Base-by-base conservation (phyloP, 1,284 basidiomycete genomes). In the Trametes pubescens region DNA sequence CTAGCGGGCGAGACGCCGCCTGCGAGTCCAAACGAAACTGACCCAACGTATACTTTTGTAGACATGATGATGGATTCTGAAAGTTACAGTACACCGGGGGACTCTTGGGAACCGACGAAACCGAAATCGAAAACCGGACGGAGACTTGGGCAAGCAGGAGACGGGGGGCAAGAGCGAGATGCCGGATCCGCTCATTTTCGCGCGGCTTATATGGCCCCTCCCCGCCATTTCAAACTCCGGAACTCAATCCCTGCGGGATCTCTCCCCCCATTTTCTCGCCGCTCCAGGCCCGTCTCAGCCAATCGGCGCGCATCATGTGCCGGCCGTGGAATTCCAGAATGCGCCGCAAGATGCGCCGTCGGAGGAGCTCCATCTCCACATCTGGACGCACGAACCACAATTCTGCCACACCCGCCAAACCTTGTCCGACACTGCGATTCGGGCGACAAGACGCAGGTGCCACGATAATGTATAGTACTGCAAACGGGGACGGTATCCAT, bases 41-140 rank as follows among this genome's bases (percentile, higher is more conserved):
- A 93, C 91, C 91, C 91, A 86, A 93, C 91, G 79, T 93, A 93
- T 78, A 93, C 86, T 82, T 93, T 93, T 75, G 89, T 81, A 78
- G 88, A 84, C 87, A 89, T 90, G 80, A 82, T 68, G 68, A 65
- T 60, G 59, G 72, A 70, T 74, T 72, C 67, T 77, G 71, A 79
- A 82, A 82, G 64, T 80, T 83, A 83, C 75, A 81, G 79, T 78
- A 80, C 70, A 71, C 76, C 65, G 70, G 65, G 67, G 65, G 67
- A 80, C 81, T 79, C 81, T 78, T 78, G 78, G 76, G 79, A 83
- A 83, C 79, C 80, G 64, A 79, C 72, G 77, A 80, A 80, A 70
- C 66, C 65, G 66, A 69, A 65, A 72, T 66, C 60, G 67, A 79
- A 72, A 74, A 72, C 71, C 73, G 69, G 72, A 75, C 74, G 67